Percentiles rank a stretch among this genome's conserved stretches.
These are phyloP conservation scores for Periconia macrospinosa DNA, from an alignment of 2,329 filamentous ascomycete species.

Conservation along the genomic window DNA sequence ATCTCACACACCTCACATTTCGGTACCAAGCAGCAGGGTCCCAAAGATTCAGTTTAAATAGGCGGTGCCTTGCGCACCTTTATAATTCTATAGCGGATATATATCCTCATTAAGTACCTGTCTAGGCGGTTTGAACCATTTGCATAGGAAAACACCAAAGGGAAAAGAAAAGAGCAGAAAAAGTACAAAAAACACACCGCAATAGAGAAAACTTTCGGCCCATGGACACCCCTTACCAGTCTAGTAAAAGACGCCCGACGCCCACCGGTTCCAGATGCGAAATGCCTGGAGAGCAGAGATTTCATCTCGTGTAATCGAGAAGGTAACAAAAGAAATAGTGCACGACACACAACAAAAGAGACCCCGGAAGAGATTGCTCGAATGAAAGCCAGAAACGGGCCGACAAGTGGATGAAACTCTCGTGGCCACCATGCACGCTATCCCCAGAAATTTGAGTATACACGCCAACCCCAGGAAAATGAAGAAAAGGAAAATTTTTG, in stretches of 20 bases:
- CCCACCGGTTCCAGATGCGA: constrained; percentile 21
- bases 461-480: constrained; percentile 20
- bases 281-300: constrained; percentile 14
- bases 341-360: constrained; percentile 17
- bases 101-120: constrained; percentile 47
- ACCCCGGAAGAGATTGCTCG: constrained; percentile 14
- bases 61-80: constrained; percentile 32
- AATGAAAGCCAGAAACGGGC: constrained; percentile 15
- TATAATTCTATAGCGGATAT: constrained; percentile 43
- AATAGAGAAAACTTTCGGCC: constrained; percentile 19
- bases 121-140: constrained; percentile 38
- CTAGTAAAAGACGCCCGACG: constrained; percentile 38
- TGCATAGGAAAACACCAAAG: constrained; percentile 28
- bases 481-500: constrained; percentile 33
- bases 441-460: constrained; percentile 24
- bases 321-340: constrained; percentile 29
- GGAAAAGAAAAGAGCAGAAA: constrained; percentile 13
- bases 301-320: constrained; percentile 17
- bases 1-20: neutral
- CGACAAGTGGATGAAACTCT: constrained; percentile 21
- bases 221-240: constrained; percentile 36
- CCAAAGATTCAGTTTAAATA: constrained; percentile 26
- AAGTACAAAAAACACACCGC: constrained; percentile 17
- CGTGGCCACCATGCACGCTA: constrained; percentile 30
- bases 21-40: neutral